Base-by-base conservation (phyloP, 768 basidiomycete species). In the Boletus patriciae region DNA sequence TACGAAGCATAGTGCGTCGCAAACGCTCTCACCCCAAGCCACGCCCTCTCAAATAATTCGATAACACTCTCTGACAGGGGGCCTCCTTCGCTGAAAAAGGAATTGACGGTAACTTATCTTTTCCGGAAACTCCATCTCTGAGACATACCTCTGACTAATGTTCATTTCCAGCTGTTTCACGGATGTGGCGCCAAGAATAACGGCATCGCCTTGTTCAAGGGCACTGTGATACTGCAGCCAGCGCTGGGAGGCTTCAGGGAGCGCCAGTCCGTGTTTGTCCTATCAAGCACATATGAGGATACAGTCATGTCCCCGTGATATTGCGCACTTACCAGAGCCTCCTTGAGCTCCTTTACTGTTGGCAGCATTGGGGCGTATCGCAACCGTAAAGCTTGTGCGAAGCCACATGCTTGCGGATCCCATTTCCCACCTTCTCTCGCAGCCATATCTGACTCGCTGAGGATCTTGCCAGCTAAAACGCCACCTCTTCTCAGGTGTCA, bases 161-260 rank as follows among this genome's bases (percentile, higher is more conserved):
- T 61, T 61, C 38, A 58, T 62, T 65, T 76, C 74, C 31, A 80
- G 59, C 41, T 79, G 76, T 49, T 65, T 61, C 48, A 67, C 58
- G 6, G 65, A 69, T 46, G 68, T 62, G 11, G 76, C 76, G 15
- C 76, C 76, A 52, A 80, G 67, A 54, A 79, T 69, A 61, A 78
- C 65, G 40, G 56, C 63, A 59, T 74, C 64, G 6, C 45, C 65
- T 42, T 57, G 49, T 52, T 53, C 45, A n/a, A 61, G 54, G 3
- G 18, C 46, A 25, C 68, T 65, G 52, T 66, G 65, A 33, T 60
- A 49, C 40, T 67, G 60, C 21, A 67, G 33, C 62, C 60, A 61
- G 11, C 55, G 53, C 11, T 52, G 48, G 3, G 61, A 50, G 2
- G 37, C 59, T 50, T 64, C 60, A 44, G 52, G 27, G 31, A 62